Percentiles rank a stretch among this genome's conserved stretches.
Evolutionary conservation across 257 asterid species (phyloP).

Genomic region (Lavandula angustifolia): DNA sequence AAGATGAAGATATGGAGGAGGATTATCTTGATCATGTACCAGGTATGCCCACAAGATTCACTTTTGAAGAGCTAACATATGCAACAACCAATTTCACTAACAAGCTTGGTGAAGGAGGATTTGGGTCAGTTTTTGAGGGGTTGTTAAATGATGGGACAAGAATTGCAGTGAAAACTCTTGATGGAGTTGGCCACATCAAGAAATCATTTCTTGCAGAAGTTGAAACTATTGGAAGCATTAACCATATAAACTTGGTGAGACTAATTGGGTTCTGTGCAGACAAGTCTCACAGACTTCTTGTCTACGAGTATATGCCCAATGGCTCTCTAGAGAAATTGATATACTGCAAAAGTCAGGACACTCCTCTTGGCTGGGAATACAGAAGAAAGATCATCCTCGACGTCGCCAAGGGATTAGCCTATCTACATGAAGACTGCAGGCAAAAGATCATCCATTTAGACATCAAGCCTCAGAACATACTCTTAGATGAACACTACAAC

Average conservation of each 20-base stretch:
- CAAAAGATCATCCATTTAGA: constrained; percentile 43
- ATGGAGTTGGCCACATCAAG: constrained; percentile 32
- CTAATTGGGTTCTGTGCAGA: constrained; percentile 40
- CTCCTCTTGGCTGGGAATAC: constrained; percentile 20
- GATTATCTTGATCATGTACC: constrained; percentile 38
- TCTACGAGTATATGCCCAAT: constrained; percentile 36
- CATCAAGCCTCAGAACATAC: constrained; percentile 42
- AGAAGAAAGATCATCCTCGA: constrained; percentile 34
- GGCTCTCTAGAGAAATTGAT: constrained; percentile 42
- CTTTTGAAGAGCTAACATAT: constrained; percentile 25
- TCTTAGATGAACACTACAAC: constrained; percentile 33
- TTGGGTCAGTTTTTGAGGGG: constrained; percentile 38
- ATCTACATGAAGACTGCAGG: constrained; percentile 45
- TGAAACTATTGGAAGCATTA: constrained; percentile 36
- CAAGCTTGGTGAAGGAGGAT: constrained; percentile 41
- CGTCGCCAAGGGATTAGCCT: constrained; percentile 37
- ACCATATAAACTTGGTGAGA: constrained; percentile 39
- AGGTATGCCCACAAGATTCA: constrained; percentile 39
- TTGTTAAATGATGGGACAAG: constrained; percentile 23
- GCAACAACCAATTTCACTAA: constrained; percentile 31
- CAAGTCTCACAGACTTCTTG: constrained; percentile 36
- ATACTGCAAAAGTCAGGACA: constrained; percentile 1
- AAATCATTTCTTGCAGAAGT: constrained; percentile 42
- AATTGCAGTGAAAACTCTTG: constrained; percentile 36
- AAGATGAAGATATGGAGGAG: constrained; percentile 28